Evolutionary conservation across 352 stramenopile species (phyloP).

Genomic region (Phytophthora chlamydospora): DNA sequence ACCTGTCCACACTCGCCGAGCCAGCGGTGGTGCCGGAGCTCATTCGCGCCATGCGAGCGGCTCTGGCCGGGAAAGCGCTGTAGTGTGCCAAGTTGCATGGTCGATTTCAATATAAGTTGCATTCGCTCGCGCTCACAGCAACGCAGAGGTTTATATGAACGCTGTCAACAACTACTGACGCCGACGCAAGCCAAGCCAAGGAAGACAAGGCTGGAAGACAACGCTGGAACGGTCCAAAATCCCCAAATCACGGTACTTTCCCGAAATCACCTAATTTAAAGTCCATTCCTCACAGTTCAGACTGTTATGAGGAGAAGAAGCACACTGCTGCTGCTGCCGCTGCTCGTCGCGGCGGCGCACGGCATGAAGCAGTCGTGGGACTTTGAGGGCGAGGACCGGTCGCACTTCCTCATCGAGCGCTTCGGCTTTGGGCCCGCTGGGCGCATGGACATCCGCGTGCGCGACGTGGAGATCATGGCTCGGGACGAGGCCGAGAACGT

Average conservation of each 20-base stretch:
- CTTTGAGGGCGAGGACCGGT: conserved; percentile 71
- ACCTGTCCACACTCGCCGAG: conserved; percentile 83
- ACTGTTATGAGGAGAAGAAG: conserved; percentile 1
- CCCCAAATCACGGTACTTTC: no score
- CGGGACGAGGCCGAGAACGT: conserved; percentile 17
- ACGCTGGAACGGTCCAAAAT: no score
- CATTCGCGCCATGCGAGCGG: conserved; percentile 86
- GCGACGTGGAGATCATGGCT: conserved; percentile 43
- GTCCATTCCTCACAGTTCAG: background rate
- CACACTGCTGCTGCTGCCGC: background rate
- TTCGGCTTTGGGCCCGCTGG: conserved; percentile 85
- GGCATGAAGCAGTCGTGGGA: conserved; percentile 83
- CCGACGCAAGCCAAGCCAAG: no score
- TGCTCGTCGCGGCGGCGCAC: conserved; percentile 14
- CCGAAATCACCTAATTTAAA: background rate
- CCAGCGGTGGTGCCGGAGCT: conserved; percentile 55
- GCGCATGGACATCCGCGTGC: conserved; percentile 75
- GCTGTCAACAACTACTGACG: no score
- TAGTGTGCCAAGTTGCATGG: background rate
- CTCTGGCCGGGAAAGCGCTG: conserved; percentile 49
- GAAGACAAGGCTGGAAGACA: no score
- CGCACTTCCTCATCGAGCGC: conserved; percentile 89
- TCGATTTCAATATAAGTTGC: conserved; percentile 1
- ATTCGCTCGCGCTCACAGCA: no score
- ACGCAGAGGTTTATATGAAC: no score